Evolutionary conservation across 2,329 filamentous ascomycete species (phyloP), one percentile per base, ranked within the genome.

Genomic region (Coniochaeta sp.): DNA sequence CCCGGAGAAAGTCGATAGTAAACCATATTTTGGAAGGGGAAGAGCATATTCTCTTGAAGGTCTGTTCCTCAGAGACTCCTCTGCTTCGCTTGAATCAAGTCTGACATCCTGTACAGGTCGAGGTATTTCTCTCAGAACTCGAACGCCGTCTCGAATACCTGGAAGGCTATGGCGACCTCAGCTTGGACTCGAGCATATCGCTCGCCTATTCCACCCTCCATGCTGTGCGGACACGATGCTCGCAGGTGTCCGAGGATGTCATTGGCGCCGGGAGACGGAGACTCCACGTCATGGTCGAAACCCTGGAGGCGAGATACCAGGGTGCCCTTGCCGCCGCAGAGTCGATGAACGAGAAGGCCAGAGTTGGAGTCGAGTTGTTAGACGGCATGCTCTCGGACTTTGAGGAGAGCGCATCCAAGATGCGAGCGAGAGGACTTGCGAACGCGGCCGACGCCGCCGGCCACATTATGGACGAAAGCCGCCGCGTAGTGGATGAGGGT

Each of bases 281-380:
- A 55, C 83, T 95, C 54, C 87, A 89, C 57, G 82, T 97, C 53
- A 85, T 97, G 73, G 90, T 99, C 30, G 92, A 97, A 61, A 96
- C 91, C 1, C 75, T 99, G 13, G 94, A 99, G 67, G 79, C 79
- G 26, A 81, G 89, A 57, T 99, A 96, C 69, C 86, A 95, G 56
- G 89, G 94, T 60, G 91, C 88, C 1, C 71, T 99, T 57, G 85
- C 81, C 14, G 88, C 87, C 2, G 90, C 91, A 57, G 91, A 89
- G 64, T 91, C 90, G 0, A 71, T 97, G 60, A 90, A 94, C 62
- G 91, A 96, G 61, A 97, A 97, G 72, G 91, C 92, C 3, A 82
- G 89, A 55, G 86, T 92, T 31, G 89, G 91, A 5, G 86, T 99
- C 57, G 85, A 89, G 54, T 72, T 97, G 56, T 86, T 97, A 64